Evolutionary conservation across 441 rosid genomes (phyloP), one percentile per base, ranked within the genome.

Genomic region (Monsonia emarginata): DNA sequence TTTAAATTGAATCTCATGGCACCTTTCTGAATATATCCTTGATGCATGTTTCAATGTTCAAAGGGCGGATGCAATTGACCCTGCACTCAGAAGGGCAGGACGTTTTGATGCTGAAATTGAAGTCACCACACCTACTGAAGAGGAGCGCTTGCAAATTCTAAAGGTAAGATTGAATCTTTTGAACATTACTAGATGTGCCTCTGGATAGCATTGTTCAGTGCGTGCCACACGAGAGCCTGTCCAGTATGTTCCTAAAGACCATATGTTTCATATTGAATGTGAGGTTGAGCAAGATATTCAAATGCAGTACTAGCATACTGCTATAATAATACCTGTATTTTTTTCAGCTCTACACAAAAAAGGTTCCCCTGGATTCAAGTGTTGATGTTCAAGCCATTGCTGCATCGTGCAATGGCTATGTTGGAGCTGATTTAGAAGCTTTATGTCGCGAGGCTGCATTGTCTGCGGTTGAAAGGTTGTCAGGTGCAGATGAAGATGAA

Each of bases 341-440:
- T 79, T 2, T 74, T 75, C 88, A 93, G 97, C 86, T 88, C 19
- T 88, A 93, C 70, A 81, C 95, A 24, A 90, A 79, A 82, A 86
- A 81, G 78, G 75, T 88, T 61, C 78, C 71, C 50, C 70, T 93
- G 85, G 88, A 76, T 73, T 66, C 80, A 60, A 72, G 44, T 65
- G 84, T 83, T 34, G 83, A 84, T 75, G 78, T 93, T 34, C 77
- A 79, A 78, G 89, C 81, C 54, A 67, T 94, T 62, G 98, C 97
- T 75, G 75, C 84, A 54, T 85, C 85, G 52, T 89, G 91, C 82
- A 90, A 85, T 65, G 98, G 97, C 40, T 93, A 82, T 73, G 95
- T 90, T 67, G 97, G 98, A 63, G 95, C 97, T 78, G 97, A 90
- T 86, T 84, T 93, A 70, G 96, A 88, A 86, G 95, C 96, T 68